phyloP scores from a whole-genome alignment of 2,329 filamentous ascomycete species.

The Penicillium psychrosexuale region DNA sequence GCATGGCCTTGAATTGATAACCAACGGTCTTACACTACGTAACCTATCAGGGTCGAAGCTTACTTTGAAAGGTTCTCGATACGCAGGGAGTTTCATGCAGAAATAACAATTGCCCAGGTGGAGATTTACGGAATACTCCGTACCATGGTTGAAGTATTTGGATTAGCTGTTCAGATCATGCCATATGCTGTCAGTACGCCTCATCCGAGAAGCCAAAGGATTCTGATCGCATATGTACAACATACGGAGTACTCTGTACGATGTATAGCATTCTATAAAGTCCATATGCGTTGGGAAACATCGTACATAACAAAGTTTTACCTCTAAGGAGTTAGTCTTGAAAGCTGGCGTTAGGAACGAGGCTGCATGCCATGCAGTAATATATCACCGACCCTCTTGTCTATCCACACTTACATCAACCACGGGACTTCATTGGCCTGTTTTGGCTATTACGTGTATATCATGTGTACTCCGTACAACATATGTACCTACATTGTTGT shows the following conservation, averaged over 20 bases:
- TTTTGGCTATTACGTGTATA: neutral
- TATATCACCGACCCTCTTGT: neutral
- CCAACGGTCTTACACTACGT: neutral
- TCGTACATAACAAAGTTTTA: neutral
- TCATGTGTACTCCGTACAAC: neutral
- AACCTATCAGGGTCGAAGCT: neutral
- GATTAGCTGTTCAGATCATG: constrained; percentile 1
- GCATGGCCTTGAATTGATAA: neutral
- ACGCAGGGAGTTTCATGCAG: neutral
- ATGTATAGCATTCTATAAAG: neutral
- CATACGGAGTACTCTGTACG: too few relatives aligned
- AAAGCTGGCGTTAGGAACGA: neutral
- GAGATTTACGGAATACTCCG: neutral
- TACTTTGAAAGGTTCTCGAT: neutral
- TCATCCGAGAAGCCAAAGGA: neutral
- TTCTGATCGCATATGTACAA: neutral
- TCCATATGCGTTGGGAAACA: neutral
- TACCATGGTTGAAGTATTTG: neutral
- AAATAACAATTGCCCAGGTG: neutral
- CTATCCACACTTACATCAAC: constrained; percentile 1
- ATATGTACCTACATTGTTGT: neutral
- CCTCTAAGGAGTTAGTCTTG: neutral
- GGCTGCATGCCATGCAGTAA: neutral
- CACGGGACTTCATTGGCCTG: constrained; percentile 2
- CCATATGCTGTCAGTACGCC: neutral